These are phyloP conservation scores for Neurospora tetraspora DNA, from an alignment of 495 filamentous ascomycete genomes.

Conservation along the genomic window DNA sequence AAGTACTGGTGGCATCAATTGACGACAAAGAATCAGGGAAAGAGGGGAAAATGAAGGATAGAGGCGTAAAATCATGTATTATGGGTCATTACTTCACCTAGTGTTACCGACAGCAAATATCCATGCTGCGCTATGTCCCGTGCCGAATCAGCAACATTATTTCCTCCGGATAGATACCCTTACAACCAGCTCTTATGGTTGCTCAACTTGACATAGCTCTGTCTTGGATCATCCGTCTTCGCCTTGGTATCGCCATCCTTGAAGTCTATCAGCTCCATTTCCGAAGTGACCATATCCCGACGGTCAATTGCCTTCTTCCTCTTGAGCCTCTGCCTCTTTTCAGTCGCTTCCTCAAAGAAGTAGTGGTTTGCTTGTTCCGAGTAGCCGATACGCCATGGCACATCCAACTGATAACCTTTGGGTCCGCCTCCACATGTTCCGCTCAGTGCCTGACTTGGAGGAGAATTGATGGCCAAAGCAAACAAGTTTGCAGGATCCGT, in stretches of 20 bases:
- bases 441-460: slow-evolving; percentile 40
- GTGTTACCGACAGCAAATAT: neutral
- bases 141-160: neutral
- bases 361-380: slow-evolving; percentile 27
- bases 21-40: neutral
- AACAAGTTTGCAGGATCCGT: slow-evolving; percentile 68
- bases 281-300: neutral
- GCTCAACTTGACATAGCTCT: neutral
- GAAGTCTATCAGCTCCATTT: neutral
- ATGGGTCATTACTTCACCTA: neutral
- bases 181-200: neutral
- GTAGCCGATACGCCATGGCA: slow-evolving; percentile 49
- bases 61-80: neutral
- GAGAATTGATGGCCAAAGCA: slow-evolving; percentile 57
- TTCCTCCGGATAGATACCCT: neutral
- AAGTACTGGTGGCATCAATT: neutral
- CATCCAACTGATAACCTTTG: slow-evolving; percentile 38
- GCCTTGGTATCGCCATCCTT: neutral
- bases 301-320: neutral
- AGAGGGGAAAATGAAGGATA: neutral
- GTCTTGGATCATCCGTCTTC: neutral
- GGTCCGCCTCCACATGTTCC: slow-evolving; percentile 61
- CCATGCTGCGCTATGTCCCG: neutral
- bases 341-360: slow-evolving; percentile 28
- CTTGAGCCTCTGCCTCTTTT: neutral